Evolutionary conservation across 176 grass and related monocot species (phyloP).

Genomic region (Oryza australiensis): DNA sequence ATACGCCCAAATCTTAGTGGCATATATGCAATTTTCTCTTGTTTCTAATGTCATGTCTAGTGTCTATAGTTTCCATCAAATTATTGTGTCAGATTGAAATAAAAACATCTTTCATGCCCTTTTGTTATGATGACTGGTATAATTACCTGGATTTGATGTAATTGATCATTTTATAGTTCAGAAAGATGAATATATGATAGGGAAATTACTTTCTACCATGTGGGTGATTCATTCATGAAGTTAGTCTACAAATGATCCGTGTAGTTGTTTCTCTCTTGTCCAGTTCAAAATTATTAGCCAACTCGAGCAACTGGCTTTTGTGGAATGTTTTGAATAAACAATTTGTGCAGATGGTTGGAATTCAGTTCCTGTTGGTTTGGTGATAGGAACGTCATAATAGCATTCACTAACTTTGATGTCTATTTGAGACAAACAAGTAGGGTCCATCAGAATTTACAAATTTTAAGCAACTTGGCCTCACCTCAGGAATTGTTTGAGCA

Average conservation of each 20-base stretch:
- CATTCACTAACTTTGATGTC: background rate
- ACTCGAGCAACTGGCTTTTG: background rate
- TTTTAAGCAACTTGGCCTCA: slow-evolving; percentile 4
- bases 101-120: background rate
- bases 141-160: background rate
- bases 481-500: background rate
- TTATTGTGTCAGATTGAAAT: background rate
- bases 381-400: background rate
- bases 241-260: background rate
- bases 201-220: background rate
- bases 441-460: slow-evolving; percentile 2
- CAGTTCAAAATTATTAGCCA: background rate
- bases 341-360: background rate
- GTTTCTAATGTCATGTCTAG: background rate
- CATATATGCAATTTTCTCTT: background rate
- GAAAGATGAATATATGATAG: background rate
- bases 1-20: too few relatives aligned
- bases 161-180: background rate
- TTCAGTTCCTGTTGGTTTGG: slow-evolving; percentile 4
- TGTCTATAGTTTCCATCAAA: background rate
- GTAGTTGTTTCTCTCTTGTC: background rate
- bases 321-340: background rate
- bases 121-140: background rate
- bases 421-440: background rate
- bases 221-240: background rate